Base-by-base conservation (phyloP, 2,329 filamentous ascomycete genomes). In the Madurella mycetomatis region DNA sequence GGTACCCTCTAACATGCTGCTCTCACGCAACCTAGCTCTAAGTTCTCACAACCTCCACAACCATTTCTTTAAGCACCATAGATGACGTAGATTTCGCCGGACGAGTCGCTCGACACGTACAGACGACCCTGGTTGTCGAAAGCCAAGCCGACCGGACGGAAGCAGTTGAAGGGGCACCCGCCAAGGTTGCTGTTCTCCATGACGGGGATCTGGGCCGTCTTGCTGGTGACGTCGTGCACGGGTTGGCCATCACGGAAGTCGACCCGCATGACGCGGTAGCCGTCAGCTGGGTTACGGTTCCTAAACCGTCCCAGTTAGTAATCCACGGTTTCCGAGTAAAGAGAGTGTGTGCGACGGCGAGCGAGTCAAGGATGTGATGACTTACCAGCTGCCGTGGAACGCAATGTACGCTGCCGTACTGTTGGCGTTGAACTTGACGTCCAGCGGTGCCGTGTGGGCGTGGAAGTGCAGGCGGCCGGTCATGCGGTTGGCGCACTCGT, bases 391-490 rank as follows among this genome's bases (percentile, higher is more conserved):
- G 5, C 83, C 83, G 63, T 85, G 83, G 66, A 86, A 82, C 0
- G 80, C 73, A 37, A 87, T 74, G 71, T 79, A 87, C 8, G 80
- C 77, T 11, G 73, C 76, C 56, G 79, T 77, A 19, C 75, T 80
- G 32, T 72, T 71, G 9, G 77, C 77, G 18, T 76, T 81, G 70
- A 87, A 87, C 60, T 81, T 80, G 63, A 85, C 77, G 60, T 85
- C 83, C 2, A 87, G 70, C 0, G 84, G 84, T 0, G 84, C 83
- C 68, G 77, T 81, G 61, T 88, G 85, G 1, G 83, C 79, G 41
- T 77, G 71, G 52, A 71, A 68, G 47, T 75, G 76, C 31, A 87
- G 69, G 0, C 76, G 19, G 67, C 83, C 73, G 1, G 55, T 53
- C 53, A 54, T 55, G 41, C 17, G 69, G 58, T 40, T 69, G 66